Percentiles rank a stretch among this genome's conserved stretches.
Evolutionary conservation across 352 stramenopile genomes (phyloP).

Genomic region (Pythium dissimile): DNA sequence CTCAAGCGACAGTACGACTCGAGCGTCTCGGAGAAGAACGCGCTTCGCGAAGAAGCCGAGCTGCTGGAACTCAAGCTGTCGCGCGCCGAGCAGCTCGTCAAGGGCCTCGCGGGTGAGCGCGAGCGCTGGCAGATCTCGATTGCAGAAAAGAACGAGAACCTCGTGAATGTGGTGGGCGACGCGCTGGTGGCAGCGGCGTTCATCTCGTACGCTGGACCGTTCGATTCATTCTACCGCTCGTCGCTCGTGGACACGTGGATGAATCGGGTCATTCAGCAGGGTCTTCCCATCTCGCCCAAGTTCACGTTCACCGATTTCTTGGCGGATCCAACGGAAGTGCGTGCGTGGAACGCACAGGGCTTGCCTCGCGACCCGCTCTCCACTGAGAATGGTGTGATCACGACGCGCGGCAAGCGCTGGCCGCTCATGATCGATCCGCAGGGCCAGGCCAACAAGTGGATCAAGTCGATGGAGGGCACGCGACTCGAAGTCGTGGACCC

Average conservation of each 20-base stretch:
- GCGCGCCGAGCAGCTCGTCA: constrained; percentile 93
- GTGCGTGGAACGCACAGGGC: constrained; percentile 94
- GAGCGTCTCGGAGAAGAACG: constrained; percentile 93
- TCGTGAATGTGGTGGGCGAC: constrained; percentile 91
- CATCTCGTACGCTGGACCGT: constrained; percentile 94
- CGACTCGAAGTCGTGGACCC: constrained; percentile 91
- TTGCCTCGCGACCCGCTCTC: constrained; percentile 91
- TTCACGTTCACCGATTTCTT: constrained; percentile 94
- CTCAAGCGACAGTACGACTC: constrained; percentile 91
- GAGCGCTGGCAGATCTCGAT: constrained; percentile 93
- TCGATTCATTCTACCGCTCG: constrained; percentile 90
- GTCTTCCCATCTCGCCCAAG: constrained; percentile 76
- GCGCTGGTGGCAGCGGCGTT: constrained; percentile 92
- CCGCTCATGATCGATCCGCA: constrained; percentile 98
- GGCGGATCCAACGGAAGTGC: constrained; percentile 91
- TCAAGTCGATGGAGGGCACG: constrained; percentile 91
- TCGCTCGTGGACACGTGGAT: constrained; percentile 89
- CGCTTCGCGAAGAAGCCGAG: constrained; percentile 90
- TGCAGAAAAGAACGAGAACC: constrained; percentile 81
- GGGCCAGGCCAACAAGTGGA: constrained; percentile 96
- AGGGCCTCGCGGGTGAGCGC: constrained; percentile 91
- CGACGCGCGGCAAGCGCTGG: constrained; percentile 91
- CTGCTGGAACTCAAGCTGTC: constrained; percentile 91
- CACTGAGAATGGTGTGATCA: constrained; percentile 96
- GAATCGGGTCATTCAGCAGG: constrained; percentile 77